A percentile compares a stretch with the other conserved stretches of the same genome.
phyloP scores from a whole-genome alignment of 202 grass and related monocot species.

The Musa balbisiana region DNA sequence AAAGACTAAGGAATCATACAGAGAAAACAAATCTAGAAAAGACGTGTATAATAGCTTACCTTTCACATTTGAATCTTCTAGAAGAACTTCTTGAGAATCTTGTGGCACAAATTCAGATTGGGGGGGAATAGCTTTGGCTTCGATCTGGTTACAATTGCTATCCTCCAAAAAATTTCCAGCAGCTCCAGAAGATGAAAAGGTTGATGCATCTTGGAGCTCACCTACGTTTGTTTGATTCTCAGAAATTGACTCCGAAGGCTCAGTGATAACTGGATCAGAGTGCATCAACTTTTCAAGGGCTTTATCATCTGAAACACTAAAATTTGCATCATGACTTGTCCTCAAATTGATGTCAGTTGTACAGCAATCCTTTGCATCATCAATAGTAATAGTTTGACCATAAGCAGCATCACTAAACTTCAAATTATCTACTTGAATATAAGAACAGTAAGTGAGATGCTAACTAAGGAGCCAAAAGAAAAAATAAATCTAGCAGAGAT shows the following conservation, averaged over 20 bases:
- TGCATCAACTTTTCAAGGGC: not conserved
- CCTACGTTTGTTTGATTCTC: not conserved
- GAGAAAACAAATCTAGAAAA: not conserved
- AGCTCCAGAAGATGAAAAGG: slow-evolving; percentile 13
- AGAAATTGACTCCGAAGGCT: slow-evolving; percentile 5
- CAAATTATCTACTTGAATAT: slow-evolving; percentile 3
- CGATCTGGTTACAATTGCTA: slow-evolving; percentile 8
- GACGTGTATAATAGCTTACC: slow-evolving; percentile 4
- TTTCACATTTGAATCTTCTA: slow-evolving; percentile 17
- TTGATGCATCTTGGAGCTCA: not conserved
- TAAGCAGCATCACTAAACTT: not conserved
- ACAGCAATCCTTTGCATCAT: slow-evolving; percentile 11
- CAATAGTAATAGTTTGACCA: not conserved
- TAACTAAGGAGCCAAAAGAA: not conserved
- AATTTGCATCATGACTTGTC: not conserved
- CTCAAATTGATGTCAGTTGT: slow-evolving; percentile 8
- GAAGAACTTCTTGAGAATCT: not conserved
- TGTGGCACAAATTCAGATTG: slow-evolving; percentile 6
- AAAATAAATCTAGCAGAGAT: not conserved
- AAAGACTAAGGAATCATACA: not conserved
- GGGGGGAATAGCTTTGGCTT: slow-evolving; percentile 1
- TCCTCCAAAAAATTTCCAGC: slow-evolving; percentile 11
- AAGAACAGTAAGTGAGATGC: slow-evolving; percentile 13
- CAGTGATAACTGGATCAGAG: not conserved
- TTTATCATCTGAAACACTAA: slow-evolving; percentile 15